Conservation (phyloP, 2,329 filamentous ascomycete genomes). For the Apiospora sp. region DNA sequence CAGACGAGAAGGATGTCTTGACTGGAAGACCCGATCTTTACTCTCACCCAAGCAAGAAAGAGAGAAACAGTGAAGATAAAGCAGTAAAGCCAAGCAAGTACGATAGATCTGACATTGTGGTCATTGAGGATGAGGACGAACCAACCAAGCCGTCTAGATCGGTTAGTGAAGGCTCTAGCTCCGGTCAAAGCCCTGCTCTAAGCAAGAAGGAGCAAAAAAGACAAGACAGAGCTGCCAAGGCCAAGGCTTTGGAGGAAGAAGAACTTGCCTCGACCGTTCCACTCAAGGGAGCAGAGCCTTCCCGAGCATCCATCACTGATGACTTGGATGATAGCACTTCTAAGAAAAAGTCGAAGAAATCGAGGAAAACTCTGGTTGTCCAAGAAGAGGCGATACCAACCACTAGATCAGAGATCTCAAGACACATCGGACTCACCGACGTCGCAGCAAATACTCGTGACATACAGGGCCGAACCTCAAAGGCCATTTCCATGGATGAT, state of each 20-base stretch:
- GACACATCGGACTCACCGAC: neutral
- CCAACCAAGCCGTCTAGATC: constrained; percentile 30
- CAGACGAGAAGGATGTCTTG: constrained; percentile 42
- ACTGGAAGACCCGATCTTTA: constrained; percentile 35
- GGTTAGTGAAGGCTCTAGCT: constrained; percentile 43
- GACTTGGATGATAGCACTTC: constrained; percentile 37
- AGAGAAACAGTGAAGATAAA: constrained; percentile 50
- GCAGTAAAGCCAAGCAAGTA: constrained; percentile 38
- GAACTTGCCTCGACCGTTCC: constrained; percentile 26
- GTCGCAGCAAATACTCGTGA: neutral
- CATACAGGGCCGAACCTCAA: neutral
- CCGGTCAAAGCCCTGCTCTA: constrained; percentile 35
- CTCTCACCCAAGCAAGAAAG: constrained; percentile 41
- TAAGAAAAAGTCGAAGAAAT: constrained; percentile 38
- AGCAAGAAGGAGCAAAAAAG: constrained; percentile 52
- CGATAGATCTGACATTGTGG: constrained; percentile 36
- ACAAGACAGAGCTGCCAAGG: constrained; percentile 50
- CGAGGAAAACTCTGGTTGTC: constrained; percentile 37
- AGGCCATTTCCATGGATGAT: neutral
- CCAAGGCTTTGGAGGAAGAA: constrained; percentile 23
- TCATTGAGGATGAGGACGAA: constrained; percentile 33
- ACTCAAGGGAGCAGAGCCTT: constrained; percentile 34
- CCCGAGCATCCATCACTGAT: constrained; percentile 31
- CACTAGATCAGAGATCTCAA: constrained; percentile 30
- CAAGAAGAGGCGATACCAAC: constrained; percentile 33